Percentiles rank a stretch among this genome's conserved stretches.
Evolutionary conservation across 2,329 filamentous ascomycete genomes (phyloP).

Genomic region (Trichophyton schoenleinii): DNA sequence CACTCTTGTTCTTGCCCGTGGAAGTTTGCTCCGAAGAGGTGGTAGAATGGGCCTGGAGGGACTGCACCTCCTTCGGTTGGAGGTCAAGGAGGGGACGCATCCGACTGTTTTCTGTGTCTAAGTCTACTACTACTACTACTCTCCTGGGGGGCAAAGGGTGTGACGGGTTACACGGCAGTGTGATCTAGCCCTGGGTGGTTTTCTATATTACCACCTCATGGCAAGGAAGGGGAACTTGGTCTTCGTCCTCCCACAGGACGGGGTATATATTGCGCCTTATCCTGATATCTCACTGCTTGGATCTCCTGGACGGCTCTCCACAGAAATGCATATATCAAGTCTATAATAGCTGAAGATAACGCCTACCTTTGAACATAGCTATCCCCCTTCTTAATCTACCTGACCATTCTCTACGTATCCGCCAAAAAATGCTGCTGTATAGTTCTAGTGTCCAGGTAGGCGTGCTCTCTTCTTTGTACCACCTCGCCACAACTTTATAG

Average conservation of each 20-base stretch:
- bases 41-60: not conserved
- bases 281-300: no score
- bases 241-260: not conserved
- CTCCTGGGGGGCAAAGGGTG: not conserved
- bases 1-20: not conserved
- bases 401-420: no score
- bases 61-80: not conserved
- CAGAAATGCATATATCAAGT: no score
- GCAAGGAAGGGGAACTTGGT: not conserved
- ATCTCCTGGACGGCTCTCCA: no score
- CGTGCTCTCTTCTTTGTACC: not conserved
- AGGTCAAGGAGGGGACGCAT: not conserved
- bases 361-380: no score
- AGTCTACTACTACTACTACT: not conserved
- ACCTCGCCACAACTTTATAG: not conserved
- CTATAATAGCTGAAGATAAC: no score
- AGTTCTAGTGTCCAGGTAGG: not conserved
- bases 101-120: not conserved
- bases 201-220: not conserved
- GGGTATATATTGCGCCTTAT: not conserved
- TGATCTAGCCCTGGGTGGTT: not conserved
- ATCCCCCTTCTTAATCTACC: no score
- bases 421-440: not conserved
- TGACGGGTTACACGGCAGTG: slow-evolving; percentile 2
- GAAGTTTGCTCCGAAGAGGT: not conserved